phyloP scores from a whole-genome alignment of 2,329 filamentous ascomycete species.

The Metarhizium humberi region DNA sequence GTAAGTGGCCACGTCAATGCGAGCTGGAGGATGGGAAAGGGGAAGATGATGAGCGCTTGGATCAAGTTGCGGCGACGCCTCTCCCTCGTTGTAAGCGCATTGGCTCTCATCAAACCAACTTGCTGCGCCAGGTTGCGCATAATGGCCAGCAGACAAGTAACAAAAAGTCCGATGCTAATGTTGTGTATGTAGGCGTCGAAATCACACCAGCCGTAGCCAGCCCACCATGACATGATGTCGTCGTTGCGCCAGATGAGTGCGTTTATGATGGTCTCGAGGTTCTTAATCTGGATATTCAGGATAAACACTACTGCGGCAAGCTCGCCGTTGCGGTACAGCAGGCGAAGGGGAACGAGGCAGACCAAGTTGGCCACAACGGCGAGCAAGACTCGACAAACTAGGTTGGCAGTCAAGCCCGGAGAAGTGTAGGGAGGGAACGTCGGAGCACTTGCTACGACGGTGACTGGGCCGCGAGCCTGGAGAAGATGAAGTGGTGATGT shows the following conservation, averaged over 20 bases:
- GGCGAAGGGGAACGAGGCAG: constrained; percentile 40
- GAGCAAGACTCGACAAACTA: constrained; percentile 38
- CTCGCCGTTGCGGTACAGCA: constrained; percentile 44
- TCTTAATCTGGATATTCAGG: constrained; percentile 32
- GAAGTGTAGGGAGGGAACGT: constrained; percentile 14
- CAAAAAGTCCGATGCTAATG: constrained; percentile 34
- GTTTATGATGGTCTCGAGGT: constrained; percentile 40
- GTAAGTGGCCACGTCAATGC: constrained; percentile 38
- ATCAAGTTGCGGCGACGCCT: constrained; percentile 30
- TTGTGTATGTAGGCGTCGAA: constrained; percentile 39
- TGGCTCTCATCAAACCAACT: constrained; percentile 34
- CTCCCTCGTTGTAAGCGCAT: constrained; percentile 30
- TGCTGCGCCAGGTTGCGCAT: constrained; percentile 44
- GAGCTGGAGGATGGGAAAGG: constrained; percentile 40
- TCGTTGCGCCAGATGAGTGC: constrained; percentile 44
- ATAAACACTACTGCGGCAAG: constrained; percentile 43
- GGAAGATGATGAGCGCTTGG: constrained; percentile 46
- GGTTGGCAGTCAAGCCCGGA: constrained; percentile 31
- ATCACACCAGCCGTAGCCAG: constrained; percentile 45
- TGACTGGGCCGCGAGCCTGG: neutral
- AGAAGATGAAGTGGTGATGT: neutral
- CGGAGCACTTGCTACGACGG: constrained; percentile 3
- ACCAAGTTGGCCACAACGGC: constrained; percentile 33
- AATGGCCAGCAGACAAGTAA: constrained; percentile 42
- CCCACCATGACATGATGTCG: constrained; percentile 40